phyloP scores from a whole-genome alignment of 2,329 filamentous ascomycete species.

The Fusarium coffeatum region DNA sequence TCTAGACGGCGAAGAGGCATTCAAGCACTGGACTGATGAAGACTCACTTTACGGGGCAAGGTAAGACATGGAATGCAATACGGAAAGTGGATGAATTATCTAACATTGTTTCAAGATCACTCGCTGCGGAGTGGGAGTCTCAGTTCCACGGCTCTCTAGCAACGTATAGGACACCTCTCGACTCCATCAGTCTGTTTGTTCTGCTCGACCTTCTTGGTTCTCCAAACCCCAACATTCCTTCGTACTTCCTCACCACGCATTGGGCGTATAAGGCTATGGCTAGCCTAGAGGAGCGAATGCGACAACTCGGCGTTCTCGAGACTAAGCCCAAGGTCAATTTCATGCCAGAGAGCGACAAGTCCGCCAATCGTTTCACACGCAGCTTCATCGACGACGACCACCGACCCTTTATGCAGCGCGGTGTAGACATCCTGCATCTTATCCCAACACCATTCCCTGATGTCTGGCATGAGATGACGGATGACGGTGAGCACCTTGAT shows the following conservation, averaged over 20 bases:
- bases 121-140: constrained; percentile 85
- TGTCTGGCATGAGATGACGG: constrained; percentile 88
- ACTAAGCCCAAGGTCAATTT: constrained; percentile 67
- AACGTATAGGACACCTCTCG: constrained; percentile 78
- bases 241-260: constrained; percentile 90
- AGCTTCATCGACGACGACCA: constrained; percentile 85
- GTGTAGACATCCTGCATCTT: constrained; percentile 89
- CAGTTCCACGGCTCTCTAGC: constrained; percentile 76
- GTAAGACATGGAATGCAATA: constrained; percentile 56
- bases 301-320: constrained; percentile 73
- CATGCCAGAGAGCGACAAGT: constrained; percentile 72
- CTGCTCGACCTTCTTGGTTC: constrained; percentile 90
- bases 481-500: constrained; percentile 88
- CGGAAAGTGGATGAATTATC: background rate
- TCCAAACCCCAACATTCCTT: constrained; percentile 76
- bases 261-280: constrained; percentile 90
- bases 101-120: constrained; percentile 58
- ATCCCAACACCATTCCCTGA: constrained; percentile 85
- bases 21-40: constrained; percentile 78
- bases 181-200: constrained; percentile 87
- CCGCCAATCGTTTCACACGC: constrained; percentile 58
- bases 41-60: constrained; percentile 92
- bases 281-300: constrained; percentile 77
- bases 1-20: constrained; percentile 95
- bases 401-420: constrained; percentile 86